These are phyloP conservation scores for Apiosordaria backusii DNA, from an alignment of 495 filamentous ascomycete genomes.

Conservation along the genomic window DNA sequence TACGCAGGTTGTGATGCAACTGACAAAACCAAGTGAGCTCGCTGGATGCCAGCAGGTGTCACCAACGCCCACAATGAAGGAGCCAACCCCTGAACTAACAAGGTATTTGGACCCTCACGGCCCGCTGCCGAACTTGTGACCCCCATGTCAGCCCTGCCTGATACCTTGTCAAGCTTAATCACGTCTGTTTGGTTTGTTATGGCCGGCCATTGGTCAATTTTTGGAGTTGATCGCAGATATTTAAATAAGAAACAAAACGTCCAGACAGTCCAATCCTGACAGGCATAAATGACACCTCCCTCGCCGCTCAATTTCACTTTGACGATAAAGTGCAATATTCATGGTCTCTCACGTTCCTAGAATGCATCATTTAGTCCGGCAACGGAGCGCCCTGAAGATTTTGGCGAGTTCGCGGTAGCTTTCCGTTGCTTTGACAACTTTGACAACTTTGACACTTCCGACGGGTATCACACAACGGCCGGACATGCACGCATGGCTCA, in stretches of 20 bases:
- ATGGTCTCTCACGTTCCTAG: not conserved
- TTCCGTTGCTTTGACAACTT: slow-evolving; percentile 3
- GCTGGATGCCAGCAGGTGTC: not conserved
- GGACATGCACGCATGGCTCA: not conserved
- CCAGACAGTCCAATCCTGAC: not conserved
- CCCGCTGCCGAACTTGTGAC: not conserved
- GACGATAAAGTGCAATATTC: not conserved
- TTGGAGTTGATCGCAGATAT: not conserved
- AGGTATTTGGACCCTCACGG: not conserved
- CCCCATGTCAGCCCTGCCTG: not conserved
- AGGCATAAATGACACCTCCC: not conserved
- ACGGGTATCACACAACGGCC: not conserved
- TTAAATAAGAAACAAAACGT: too few relatives aligned
- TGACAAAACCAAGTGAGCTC: not conserved
- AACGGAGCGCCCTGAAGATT: not conserved
- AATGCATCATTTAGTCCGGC: not conserved
- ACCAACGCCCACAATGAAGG: not conserved
- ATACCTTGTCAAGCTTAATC: not conserved
- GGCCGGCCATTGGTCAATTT: not conserved
- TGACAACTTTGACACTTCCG: not conserved
- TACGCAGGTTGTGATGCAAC: not conserved
- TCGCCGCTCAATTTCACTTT: not conserved
- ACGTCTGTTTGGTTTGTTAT: not conserved
- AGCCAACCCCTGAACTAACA: not conserved
- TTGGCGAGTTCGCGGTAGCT: not conserved